Percentiles rank a stretch among this genome's conserved stretches.
These are phyloP conservation scores for Draba incana DNA, from an alignment of 345 rosid species.

Conservation along the genomic window DNA sequence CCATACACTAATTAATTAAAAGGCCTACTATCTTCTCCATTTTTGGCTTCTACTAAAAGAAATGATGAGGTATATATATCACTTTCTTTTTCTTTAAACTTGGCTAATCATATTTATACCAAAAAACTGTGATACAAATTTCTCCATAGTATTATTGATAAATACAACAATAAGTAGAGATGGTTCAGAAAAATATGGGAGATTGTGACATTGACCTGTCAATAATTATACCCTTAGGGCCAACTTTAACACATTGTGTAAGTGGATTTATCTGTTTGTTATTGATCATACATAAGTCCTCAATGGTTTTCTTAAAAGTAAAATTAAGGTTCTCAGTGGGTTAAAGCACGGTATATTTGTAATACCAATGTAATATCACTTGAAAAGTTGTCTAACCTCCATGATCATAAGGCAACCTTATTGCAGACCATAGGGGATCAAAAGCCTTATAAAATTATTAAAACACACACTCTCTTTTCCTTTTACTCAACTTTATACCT, in stretches of 20 bases:
- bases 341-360: neutral
- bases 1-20: slow-evolving; percentile 10
- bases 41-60: no score
- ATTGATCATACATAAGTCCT: neutral
- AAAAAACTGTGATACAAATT: neutral
- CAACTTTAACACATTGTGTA: neutral
- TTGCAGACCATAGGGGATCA: no score
- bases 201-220: neutral
- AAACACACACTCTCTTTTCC: no score
- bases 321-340: no score
- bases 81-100: no score
- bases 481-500: no score
- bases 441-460: no score
- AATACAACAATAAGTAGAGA: neutral
- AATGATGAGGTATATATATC: no score
- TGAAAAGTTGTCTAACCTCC: neutral
- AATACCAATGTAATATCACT: neutral
- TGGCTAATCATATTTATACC: neutral
- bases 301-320: neutral
- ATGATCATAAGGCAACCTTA: no score
- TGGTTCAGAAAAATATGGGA: neutral
- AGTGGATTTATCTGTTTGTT: neutral
- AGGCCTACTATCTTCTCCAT: neutral
- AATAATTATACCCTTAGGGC: neutral
- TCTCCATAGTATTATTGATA: neutral